Evolutionary conservation across 352 stramenopile genomes (phyloP), one percentile per base, ranked within the genome.

Genomic region (Phytophthora ohioensis): DNA sequence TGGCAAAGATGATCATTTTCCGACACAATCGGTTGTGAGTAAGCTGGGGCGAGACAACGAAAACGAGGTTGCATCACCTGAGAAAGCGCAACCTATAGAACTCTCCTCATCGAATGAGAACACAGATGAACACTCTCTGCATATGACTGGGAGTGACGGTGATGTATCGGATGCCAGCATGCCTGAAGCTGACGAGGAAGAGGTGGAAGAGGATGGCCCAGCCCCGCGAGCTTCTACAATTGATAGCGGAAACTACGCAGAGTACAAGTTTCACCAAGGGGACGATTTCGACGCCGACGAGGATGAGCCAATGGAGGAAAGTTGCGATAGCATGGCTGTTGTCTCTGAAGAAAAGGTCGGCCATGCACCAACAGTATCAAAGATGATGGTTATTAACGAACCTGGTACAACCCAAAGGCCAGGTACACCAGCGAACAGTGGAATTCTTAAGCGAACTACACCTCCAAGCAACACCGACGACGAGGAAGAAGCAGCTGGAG

Each of bases 201-300:
- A 69, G 4, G 62, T 66, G 3, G 57, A 76, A 11, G 65, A 70
- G 10, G 42, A 78, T 7, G 58, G 51, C n/a, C 34, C 45, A 11
- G 41, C 49, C 27, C 31, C n/a, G 3, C 38, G 69, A 60, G 46
- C 17, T 10, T 86, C 79, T 35, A 90, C 84, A 8, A 80, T 91
- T 41, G 82, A 90, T 30, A 68, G 68, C 45, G 84, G 80, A 43
- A 89, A 87, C 41, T 79, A 85, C 34, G 38, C 55, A 30, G 55
- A 87, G 52, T 87, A 84, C 58, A 84, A 82, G 46, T 13, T 58
- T 41, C 56, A 73, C 15, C 39, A 59, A 7, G 64, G 75, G 3
- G 69, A 80, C 11, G 45, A 69, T 32, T 53, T 71, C 13, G 65
- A 80, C 11, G 59, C 13, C 21, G 62, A 38, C 27, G 68, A 81